A percentile compares a stretch with the other conserved stretches of the same genome.
Conservation (phyloP, 495 filamentous ascomycete species). For the Opeltia flavorubescens region DNA sequence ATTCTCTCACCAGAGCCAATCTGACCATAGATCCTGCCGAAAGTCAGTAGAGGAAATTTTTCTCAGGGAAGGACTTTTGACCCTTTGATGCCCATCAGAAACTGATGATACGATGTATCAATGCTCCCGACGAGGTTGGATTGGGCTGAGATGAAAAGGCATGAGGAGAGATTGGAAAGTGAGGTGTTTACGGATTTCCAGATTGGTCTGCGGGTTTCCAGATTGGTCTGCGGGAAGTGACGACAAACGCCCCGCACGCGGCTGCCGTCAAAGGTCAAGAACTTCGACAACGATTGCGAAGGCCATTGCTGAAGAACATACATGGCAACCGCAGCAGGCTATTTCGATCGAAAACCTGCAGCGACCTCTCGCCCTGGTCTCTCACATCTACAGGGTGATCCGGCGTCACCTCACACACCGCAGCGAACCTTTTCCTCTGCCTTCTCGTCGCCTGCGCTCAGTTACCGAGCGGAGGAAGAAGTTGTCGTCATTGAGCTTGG, state of each 20-base stretch:
- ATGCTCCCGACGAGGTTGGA: not conserved
- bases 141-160: not conserved
- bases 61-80: conserved; percentile 10
- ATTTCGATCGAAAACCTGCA: conserved; percentile 19
- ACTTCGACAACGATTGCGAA: not conserved
- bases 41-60: conserved; percentile 11
- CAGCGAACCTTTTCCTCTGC: conserved; percentile 41
- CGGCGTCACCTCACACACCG: conserved; percentile 45
- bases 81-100: conserved; percentile 48
- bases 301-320: not conserved
- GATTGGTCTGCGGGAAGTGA: not conserved
- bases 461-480: conserved; percentile 73
- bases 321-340: conserved; percentile 8
- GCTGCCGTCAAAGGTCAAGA: not conserved
- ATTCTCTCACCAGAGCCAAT: conserved; percentile 70
- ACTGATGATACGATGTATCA: not conserved
- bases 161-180: not conserved
- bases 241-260: not conserved
- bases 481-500: conserved; percentile 72
- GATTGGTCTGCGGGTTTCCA: not conserved
- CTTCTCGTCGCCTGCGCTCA: conserved; percentile 55
- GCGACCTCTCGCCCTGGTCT: conserved; percentile 10
- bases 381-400: conserved; percentile 15
- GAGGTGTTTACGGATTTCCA: not conserved
- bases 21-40: conserved; percentile 66